Evolutionary conservation across 1,284 basidiomycete genomes (phyloP).

Genomic region (Sutorius eximius): DNA sequence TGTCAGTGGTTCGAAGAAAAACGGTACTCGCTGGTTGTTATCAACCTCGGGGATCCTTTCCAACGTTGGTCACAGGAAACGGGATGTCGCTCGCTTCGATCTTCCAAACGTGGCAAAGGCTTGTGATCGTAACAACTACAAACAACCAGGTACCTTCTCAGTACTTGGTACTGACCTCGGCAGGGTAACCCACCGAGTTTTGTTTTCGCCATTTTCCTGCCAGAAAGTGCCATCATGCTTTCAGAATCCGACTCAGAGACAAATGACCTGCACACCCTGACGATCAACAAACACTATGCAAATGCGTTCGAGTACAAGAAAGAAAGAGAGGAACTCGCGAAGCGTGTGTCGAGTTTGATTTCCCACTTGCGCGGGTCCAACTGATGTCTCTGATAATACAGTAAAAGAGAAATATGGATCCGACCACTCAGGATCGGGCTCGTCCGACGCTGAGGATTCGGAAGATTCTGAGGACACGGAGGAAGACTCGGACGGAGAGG

Average conservation of each 20-base stretch:
- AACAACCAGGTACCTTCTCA: conserved; percentile 16
- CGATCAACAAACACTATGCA: conserved; percentile 80
- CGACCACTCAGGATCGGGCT: conserved; percentile 59
- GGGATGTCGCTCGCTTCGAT: too few relatives aligned
- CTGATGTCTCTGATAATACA: conserved; percentile 30
- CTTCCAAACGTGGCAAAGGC: not conserved
- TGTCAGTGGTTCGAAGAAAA: too few relatives aligned
- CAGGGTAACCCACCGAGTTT: too few relatives aligned
- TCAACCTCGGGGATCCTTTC: not conserved
- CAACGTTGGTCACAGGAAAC: not conserved
- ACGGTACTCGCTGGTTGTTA: too few relatives aligned
- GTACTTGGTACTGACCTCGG: too few relatives aligned
- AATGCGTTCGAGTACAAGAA: conserved; percentile 81
- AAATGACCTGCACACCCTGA: conserved; percentile 51
- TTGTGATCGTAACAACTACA: conserved; percentile 22
- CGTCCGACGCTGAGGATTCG: conserved; percentile 68
- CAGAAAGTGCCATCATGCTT: conserved; percentile 34
- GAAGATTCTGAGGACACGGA: conserved; percentile 77
- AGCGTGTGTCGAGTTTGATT: conserved; percentile 49
- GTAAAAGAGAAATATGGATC: conserved; percentile 88
- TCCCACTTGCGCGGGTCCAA: not conserved
- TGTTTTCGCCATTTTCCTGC: not conserved
- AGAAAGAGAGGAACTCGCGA: conserved; percentile 79
- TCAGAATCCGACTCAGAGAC: conserved; percentile 50
- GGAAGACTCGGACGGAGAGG: conserved; percentile 95